Conservation (phyloP, 2,329 filamentous ascomycete species). For the Phyllosticta citrichinensis region DNA sequence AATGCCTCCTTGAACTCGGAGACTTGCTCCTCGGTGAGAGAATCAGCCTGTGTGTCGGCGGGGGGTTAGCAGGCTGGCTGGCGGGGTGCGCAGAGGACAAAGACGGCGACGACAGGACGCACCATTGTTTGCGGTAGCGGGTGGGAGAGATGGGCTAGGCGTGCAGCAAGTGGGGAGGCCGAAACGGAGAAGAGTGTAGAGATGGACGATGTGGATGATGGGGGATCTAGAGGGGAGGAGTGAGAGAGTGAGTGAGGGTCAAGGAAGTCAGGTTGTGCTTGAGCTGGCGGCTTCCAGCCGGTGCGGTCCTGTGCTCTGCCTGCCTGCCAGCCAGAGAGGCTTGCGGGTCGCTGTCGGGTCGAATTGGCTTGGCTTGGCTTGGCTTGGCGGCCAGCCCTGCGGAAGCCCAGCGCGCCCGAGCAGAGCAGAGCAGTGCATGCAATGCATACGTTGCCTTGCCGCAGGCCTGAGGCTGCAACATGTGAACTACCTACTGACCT, state of each 20-base stretch:
- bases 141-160: not conserved
- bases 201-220: not conserved
- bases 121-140: constrained; percentile 21
- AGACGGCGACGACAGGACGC: constrained; percentile 25
- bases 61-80: constrained; percentile 2
- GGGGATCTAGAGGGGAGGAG: not conserved
- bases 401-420: not conserved
- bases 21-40: constrained; percentile 98
- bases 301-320: not conserved
- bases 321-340: not conserved
- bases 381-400: constrained; percentile 10
- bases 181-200: not conserved
- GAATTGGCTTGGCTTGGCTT: too few relatives aligned
- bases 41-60: constrained; percentile 64
- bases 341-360: not conserved
- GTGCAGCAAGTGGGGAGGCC: not conserved
- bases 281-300: not conserved
- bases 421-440: not conserved
- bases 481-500: too few relatives aligned
- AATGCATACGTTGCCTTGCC: not conserved
- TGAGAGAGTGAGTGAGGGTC: not conserved
- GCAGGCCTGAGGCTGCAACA: constrained; percentile 1
- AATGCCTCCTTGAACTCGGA: constrained; percentile 99
- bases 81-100: constrained; percentile 17
- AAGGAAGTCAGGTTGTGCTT: not conserved